Conservation (phyloP, 2,329 filamentous ascomycete species). For the Hypoxylon sp. region DNA sequence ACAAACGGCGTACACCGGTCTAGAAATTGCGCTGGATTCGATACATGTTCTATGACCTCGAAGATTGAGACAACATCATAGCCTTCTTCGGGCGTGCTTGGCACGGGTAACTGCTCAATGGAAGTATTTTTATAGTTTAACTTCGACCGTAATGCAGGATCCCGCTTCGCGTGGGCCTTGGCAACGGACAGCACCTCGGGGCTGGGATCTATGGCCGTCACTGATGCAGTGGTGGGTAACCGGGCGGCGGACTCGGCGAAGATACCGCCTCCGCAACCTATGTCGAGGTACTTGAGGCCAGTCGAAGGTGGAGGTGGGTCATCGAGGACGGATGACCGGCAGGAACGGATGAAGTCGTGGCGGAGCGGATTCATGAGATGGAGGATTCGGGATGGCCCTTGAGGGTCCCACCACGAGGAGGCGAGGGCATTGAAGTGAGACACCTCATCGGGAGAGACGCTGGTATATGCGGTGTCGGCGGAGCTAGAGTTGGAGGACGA, state of each 20-base stretch:
- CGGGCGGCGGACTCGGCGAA: constrained; percentile 91
- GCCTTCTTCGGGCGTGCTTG: constrained; percentile 57
- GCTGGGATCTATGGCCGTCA: constrained; percentile 85
- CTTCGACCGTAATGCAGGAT: constrained; percentile 75
- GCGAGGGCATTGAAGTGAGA: constrained; percentile 96
- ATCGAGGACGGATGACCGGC: constrained; percentile 70
- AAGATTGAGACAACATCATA: constrained; percentile 91
- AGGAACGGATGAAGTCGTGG: constrained; percentile 88
- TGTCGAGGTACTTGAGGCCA: constrained; percentile 82
- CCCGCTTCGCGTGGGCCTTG: constrained; percentile 78
- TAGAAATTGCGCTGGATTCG: constrained; percentile 81
- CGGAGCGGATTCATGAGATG: constrained; percentile 99
- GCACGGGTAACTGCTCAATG: constrained; percentile 76
- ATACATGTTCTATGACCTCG: constrained; percentile 95
- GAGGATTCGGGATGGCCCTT: constrained; percentile 90
- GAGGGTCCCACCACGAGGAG: constrained; percentile 96
- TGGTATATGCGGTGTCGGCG: constrained; percentile 65
- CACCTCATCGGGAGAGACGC: constrained; percentile 90
- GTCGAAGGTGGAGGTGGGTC: constrained; percentile 54
- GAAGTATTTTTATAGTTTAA: constrained; percentile 82
- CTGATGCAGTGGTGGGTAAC: constrained; percentile 71
- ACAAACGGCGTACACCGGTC: constrained; percentile 80
- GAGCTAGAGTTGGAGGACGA: constrained; percentile 44
- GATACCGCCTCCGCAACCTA: constrained; percentile 96
- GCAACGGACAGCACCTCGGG: constrained; percentile 82